Evolutionary conservation across 2,329 filamentous ascomycete genomes (phyloP).

Genomic region (Hypomyces rosellus): DNA sequence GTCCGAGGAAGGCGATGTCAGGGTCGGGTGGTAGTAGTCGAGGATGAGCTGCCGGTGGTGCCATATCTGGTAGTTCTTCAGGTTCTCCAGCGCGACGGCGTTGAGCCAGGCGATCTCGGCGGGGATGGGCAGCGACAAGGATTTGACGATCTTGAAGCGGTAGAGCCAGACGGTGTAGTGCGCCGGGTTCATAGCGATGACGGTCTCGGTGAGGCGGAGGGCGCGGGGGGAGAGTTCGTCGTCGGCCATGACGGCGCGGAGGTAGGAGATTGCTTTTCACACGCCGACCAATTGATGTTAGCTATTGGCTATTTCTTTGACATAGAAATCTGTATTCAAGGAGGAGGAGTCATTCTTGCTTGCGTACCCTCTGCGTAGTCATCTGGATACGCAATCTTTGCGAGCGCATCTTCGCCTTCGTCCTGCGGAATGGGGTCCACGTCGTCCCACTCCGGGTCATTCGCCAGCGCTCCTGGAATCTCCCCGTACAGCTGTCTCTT

Average conservation of each 20-base stretch:
- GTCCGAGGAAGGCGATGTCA: conserved; percentile 45
- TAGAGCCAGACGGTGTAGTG: conserved; percentile 99
- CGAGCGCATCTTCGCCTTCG: conserved; percentile 77
- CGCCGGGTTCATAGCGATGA: conserved; percentile 89
- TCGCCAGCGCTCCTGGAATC: conserved; percentile 39
- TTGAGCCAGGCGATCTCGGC: conserved; percentile 85
- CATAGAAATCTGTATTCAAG: conserved; percentile 5
- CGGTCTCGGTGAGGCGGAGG: conserved; percentile 75
- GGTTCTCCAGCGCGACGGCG: conserved; percentile 68
- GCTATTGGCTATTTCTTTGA: not conserved
- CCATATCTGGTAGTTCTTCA: conserved; percentile 99
- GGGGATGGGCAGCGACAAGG: conserved; percentile 56
- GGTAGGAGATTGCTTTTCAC: conserved; percentile 70
- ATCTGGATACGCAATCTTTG: conserved; percentile 85
- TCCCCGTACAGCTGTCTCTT: conserved; percentile 48
- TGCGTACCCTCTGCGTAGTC: conserved; percentile 73
- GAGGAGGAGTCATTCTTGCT: not conserved
- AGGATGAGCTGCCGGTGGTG: conserved; percentile 63
- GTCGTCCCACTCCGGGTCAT: conserved; percentile 76
- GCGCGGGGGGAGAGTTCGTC: conserved; percentile 78
- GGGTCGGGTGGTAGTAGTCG: conserved; percentile 52
- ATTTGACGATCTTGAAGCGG: conserved; percentile 70
- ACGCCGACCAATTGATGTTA: not conserved
- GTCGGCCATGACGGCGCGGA: conserved; percentile 85
- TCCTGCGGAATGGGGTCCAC: conserved; percentile 75